Evolutionary conservation across 2,329 filamentous ascomycete species (phyloP).

Genomic region (Phialophora verrucosa): DNA sequence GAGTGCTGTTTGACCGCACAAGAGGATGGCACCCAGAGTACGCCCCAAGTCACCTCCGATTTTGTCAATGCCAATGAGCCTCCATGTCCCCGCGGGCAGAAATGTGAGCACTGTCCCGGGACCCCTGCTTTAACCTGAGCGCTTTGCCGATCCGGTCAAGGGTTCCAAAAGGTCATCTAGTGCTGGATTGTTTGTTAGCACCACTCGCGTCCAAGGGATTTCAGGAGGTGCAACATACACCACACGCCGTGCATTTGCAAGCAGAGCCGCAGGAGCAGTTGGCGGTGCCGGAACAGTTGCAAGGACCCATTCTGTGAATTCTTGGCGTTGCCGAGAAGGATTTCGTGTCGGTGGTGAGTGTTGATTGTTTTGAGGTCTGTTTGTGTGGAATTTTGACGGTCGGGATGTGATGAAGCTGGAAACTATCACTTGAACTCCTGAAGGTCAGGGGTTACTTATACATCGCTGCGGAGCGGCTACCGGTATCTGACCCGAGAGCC

Average conservation of each 20-base stretch:
- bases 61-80: no score
- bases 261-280: constrained; percentile 28
- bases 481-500: not conserved
- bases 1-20: no score
- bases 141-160: not conserved
- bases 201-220: not conserved
- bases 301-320: constrained; percentile 25
- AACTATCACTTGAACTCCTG: not conserved
- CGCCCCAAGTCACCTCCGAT: no score
- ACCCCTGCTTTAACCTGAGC: not conserved
- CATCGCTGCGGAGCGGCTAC: not conserved
- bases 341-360: not conserved
- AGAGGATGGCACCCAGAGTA: no score
- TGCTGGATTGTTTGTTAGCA: not conserved
- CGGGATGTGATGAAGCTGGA: not conserved
- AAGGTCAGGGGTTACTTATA: not conserved
- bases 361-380: not conserved
- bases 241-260: constrained; percentile 31
- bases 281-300: constrained; percentile 26
- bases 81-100: not conserved
- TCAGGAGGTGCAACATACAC: constrained; percentile 17
- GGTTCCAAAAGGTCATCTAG: not conserved
- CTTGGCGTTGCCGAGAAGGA: constrained; percentile 1
- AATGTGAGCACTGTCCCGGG: not conserved
- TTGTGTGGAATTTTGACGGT: not conserved